Evolutionary conservation across 257 asterid species (phyloP).

Genomic region (Nicotiana tomentosiformis): DNA sequence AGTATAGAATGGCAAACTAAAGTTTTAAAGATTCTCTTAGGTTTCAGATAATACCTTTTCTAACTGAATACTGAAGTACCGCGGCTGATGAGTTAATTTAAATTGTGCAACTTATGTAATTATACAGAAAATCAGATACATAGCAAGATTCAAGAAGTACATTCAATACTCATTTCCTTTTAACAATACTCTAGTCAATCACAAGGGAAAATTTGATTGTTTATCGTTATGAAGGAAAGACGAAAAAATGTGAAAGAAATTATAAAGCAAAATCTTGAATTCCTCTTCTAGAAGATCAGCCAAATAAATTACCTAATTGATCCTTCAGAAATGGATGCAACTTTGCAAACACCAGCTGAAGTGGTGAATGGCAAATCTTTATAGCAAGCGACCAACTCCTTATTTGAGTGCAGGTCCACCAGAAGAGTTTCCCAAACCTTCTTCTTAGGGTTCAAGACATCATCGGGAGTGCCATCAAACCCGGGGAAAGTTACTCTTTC

Average conservation of each 20-base stretch:
- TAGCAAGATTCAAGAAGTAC: background rate
- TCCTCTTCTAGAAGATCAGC: background rate
- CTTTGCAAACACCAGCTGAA: conserved; percentile 86
- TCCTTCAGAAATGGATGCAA: conserved; percentile 57
- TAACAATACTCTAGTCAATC: background rate
- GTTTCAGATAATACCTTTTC: no score
- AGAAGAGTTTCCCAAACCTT: conserved; percentile 93
- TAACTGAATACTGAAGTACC: background rate
- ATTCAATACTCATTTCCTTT: background rate
- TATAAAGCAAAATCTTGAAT: background rate
- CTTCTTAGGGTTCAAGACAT: conserved; percentile 84
- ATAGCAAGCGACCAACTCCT: conserved; percentile 68
- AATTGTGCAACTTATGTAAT: background rate
- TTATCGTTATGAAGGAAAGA: background rate
- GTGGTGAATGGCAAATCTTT: conserved; percentile 80
- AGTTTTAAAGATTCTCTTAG: no score
- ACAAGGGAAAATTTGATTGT: background rate
- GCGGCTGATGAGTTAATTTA: background rate
- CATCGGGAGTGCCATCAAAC: conserved; percentile 66
- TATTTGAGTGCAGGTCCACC: conserved; percentile 61
- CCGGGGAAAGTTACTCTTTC: conserved; percentile 81
- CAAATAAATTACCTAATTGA: conserved; percentile 38
- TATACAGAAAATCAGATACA: background rate
- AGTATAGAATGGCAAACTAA: no score
- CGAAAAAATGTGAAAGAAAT: background rate